These are phyloP conservation scores for Phaeophleospora eucalypticola DNA, from an alignment of 2,329 filamentous ascomycete genomes.

Conservation along the genomic window DNA sequence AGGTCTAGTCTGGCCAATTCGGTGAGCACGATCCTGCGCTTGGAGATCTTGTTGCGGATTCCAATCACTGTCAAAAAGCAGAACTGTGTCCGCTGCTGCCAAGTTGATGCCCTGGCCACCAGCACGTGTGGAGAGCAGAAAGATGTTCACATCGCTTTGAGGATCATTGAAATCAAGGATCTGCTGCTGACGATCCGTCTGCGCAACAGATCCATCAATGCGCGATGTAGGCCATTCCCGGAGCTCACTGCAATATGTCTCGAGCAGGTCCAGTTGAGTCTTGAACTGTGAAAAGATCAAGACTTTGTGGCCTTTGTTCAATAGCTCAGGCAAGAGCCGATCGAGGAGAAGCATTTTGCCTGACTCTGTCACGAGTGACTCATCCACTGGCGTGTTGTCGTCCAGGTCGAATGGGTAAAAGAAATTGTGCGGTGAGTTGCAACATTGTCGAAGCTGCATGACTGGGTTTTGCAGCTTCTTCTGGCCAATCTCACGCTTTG, in stretches of 20 bases:
- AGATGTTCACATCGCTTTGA: slow-evolving; percentile 55
- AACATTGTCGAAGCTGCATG: slow-evolving; percentile 86
- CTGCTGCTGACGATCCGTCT: slow-evolving; percentile 52
- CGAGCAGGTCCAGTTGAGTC: slow-evolving; percentile 83
- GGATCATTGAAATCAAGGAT: slow-evolving; percentile 48
- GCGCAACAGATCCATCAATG: slow-evolving; percentile 83
- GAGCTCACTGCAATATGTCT: slow-evolving; percentile 77
- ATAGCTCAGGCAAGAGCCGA: slow-evolving; percentile 71
- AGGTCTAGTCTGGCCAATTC: slow-evolving; percentile 87
- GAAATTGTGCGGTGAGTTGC: slow-evolving; percentile 94
- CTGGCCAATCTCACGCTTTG: slow-evolving; percentile 79
- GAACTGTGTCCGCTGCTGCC: slow-evolving; percentile 83
- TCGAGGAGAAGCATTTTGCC: slow-evolving; percentile 97
- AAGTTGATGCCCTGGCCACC: slow-evolving; percentile 96
- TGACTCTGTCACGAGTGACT: slow-evolving; percentile 77
- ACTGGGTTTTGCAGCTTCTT: slow-evolving; percentile 93
- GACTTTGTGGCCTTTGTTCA: slow-evolving; percentile 76
- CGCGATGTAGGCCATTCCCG: slow-evolving; percentile 78
- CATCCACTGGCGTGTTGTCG: slow-evolving; percentile 61
- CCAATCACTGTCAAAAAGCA: slow-evolving; percentile 87
- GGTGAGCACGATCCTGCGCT: slow-evolving; percentile 89
- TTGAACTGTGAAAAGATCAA: slow-evolving; percentile 97
- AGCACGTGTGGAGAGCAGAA: slow-evolving; percentile 83
- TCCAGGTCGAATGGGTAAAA: slow-evolving; percentile 78
- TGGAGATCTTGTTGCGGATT: slow-evolving; percentile 97